Evolutionary conservation across 345 rosid genomes (phyloP).

Genomic region (Acer yangbiense): DNA sequence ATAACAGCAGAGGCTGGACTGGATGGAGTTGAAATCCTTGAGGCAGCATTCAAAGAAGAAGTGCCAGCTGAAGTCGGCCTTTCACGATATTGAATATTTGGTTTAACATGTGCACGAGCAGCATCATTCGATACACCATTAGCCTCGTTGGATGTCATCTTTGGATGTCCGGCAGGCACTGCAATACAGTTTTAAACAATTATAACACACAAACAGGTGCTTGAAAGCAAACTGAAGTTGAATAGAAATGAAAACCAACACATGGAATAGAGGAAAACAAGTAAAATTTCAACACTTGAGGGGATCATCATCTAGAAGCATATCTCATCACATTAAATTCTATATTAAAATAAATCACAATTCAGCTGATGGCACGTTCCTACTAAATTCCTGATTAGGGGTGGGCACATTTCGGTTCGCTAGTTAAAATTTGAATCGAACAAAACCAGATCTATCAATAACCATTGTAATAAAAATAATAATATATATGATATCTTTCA

Average conservation of each 20-base stretch:
- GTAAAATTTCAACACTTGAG: neutral
- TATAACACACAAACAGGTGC: slow-evolving; percentile 11
- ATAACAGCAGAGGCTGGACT: slow-evolving; percentile 28
- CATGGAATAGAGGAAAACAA: neutral
- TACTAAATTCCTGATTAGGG: neutral
- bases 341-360: neutral
- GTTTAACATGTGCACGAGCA: slow-evolving; percentile 32
- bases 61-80: slow-evolving; percentile 36
- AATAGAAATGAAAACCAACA: neutral
- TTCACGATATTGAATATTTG: slow-evolving; percentile 41
- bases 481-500: too few species aligned
- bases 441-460: neutral
- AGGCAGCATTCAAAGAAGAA: slow-evolving; percentile 34
- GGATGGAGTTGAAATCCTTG: slow-evolving; percentile 38
- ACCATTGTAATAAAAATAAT: neutral
- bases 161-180: slow-evolving; percentile 31
- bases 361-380: neutral
- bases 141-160: slow-evolving; percentile 24
- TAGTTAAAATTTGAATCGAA: too few species aligned
- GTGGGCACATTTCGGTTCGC: neutral
- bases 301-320: neutral
- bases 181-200: slow-evolving; percentile 25
- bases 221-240: neutral
- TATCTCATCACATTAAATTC: neutral
- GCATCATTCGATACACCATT: slow-evolving; percentile 36